Evolutionary conservation across 331 rosid species (phyloP), one percentile per base, ranked within the genome.

Genomic region (Pyracantha coccinea): DNA sequence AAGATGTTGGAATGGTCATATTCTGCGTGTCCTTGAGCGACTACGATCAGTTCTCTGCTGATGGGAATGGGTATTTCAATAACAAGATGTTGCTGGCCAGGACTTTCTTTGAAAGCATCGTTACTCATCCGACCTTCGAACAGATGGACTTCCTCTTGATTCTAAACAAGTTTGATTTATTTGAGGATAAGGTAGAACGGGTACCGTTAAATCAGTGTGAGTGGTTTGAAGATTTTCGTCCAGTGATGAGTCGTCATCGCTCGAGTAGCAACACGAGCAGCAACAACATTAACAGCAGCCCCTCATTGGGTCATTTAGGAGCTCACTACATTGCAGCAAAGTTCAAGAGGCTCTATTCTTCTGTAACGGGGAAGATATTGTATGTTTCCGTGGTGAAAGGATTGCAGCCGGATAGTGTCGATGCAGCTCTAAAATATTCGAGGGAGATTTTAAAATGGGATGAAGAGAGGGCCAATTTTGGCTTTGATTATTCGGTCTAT

Each of bases 401-500:
- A 8, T 82, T 95, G 88, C 96, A 88, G 81, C 94, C 98, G 33
- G 81, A 54, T 41, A 92, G 97, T 66, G 97, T 95, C 19, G 97
- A 92, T 75, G 83, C 83, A 54, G 67, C 93, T 82, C 98, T 95
- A 14, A 92, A 84, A 84, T 92, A 95, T 84, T 85, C 91, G 1
- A 89, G 85, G 80, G 99, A 95, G 90, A 89, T 95, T 85, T 74
- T 85, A 66, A 92, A 89, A 84, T 95, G 99, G 99, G 91, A 84
- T 11, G 89, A 90, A 71, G 99, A 92, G 89, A 89, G 87, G 78
- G 86, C 83, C 29, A 87, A 90, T 86, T 92, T 95, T 58, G 83
- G 92, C 89, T 75, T 86, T 58, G 99, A 95, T 72, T 78, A 89
- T 86, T 95, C 97, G 10, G 72, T 86, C 73, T 92, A 92, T 80